Evolutionary conservation across 345 rosid species (phyloP).

Genomic region (Eucalyptus virginea): DNA sequence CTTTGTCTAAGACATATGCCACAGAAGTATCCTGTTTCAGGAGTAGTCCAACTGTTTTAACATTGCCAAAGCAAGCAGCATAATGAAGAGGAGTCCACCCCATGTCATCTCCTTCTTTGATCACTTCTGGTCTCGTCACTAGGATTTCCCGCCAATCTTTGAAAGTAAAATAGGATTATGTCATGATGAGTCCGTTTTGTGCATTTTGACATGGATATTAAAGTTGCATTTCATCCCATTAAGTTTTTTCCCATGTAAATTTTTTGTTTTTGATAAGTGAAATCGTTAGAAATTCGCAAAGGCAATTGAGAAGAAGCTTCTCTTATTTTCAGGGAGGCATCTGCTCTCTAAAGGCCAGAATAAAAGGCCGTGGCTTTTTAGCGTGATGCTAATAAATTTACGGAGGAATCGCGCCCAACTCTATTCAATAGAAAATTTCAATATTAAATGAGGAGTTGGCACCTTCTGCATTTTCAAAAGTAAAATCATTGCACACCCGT

Average conservation of each 20-base stretch:
- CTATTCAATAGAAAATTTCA: no score
- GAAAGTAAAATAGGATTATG: not conserved
- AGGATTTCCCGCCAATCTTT: not conserved
- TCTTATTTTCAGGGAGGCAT: not conserved
- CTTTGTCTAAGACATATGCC: not conserved
- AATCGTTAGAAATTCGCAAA: not conserved
- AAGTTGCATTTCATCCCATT: not conserved
- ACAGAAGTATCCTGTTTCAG: rapidly evolving
- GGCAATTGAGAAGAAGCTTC: not conserved
- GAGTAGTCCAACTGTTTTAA: rapidly evolving
- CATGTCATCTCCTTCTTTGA: not conserved
- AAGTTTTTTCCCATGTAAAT: not conserved
- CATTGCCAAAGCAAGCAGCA: not conserved
- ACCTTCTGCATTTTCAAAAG: no score
- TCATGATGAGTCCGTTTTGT: no score
- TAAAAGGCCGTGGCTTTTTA: no score
- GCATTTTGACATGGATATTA: not conserved
- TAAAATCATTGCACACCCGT: no score
- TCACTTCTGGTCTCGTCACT: not conserved
- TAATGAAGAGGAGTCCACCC: not conserved
- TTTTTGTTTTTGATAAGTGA: no score
- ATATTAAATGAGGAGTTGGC: no score
- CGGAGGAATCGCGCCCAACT: rapidly evolving
- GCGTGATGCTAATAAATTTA: no score
- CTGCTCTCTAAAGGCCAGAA: not conserved